Conservation (phyloP, 73 alveolate genomes). For the Paramecium caudatum region DNA sequence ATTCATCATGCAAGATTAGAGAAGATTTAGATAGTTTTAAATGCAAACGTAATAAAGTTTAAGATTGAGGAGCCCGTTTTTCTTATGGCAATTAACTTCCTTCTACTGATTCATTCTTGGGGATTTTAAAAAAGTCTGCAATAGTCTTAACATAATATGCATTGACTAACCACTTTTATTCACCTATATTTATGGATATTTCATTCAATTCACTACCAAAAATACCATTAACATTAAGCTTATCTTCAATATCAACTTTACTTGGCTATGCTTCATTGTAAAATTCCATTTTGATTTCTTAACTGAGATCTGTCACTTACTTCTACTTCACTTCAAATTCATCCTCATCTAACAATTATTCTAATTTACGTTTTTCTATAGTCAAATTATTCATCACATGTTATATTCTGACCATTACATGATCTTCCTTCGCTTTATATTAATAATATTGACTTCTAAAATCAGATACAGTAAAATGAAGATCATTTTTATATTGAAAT, state of each 20-base stretch:
- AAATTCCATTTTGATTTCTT: slow-evolving; percentile 36
- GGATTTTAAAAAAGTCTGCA: not conserved
- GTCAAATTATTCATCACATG: not conserved
- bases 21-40: not conserved
- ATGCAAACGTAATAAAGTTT: not conserved
- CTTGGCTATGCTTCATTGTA: not conserved
- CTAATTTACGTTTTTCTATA: not conserved
- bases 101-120: not conserved
- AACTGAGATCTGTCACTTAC: not conserved
- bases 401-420: slow-evolving; percentile 1
- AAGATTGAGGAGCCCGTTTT: not conserved
- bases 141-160: slow-evolving; percentile 19
- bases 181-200: not conserved
- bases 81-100: not conserved
- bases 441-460: not conserved
- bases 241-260: not conserved
- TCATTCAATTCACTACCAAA: not conserved
- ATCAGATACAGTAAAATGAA: not conserved
- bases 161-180: not conserved
- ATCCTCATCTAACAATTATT: slow-evolving; percentile 21
- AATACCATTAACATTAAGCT: not conserved
- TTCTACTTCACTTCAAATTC: not conserved
- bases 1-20: not conserved
- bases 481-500: not conserved
- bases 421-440: not conserved